Evolutionary conservation across 768 basidiomycete genomes (phyloP), one percentile per base, ranked within the genome.

Genomic region (Tulasnella sp.): DNA sequence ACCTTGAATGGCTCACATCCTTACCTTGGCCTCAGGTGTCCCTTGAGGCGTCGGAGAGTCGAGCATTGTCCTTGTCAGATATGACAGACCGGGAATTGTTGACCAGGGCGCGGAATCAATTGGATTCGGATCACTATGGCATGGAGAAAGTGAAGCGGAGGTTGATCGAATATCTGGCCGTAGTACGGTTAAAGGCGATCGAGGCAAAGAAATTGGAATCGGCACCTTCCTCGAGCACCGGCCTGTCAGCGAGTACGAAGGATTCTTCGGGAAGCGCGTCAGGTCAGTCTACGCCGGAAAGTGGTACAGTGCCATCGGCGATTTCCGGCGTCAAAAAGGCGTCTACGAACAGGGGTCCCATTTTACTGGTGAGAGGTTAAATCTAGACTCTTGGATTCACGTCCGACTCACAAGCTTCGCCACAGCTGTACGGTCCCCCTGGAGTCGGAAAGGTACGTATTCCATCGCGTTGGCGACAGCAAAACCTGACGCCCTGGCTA

Each of bases 81-180:
- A n/a, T 58, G 59, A 60, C 17, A 43, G 78, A 82, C 64, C 73
- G 73, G 24, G 73, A 78, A 3, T 89, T 89, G 74, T 76, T 91
- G 26, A 62, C 76, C 27, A 78, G 77, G 38, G 90, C 93, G 26
- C 83, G 87, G 23, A 74, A 75, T 21, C 90, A 88, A 68, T 80
- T 97, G 8, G 92, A 97, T 65, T 77, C 82, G 11, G 93, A 95
- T 61, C 93, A 97, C 70, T 95, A 84, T 65, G 94, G 94, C 1
- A 75, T 97, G 17, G 89, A 93, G 60, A 89, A 88, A 69, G 85
- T 97, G 69, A 97, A 96, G 77, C 84, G 88, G 64, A 78, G 93
- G 9, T 71, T 95, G 2, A 86, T 95, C 48, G 94, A 96, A 67
- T 96, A 91, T 69, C 79, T 97, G 42, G 92, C 90, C 0, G 86